Conservation (phyloP, 495 filamentous ascomycete genomes). For the Chaetomium fimeti region DNA sequence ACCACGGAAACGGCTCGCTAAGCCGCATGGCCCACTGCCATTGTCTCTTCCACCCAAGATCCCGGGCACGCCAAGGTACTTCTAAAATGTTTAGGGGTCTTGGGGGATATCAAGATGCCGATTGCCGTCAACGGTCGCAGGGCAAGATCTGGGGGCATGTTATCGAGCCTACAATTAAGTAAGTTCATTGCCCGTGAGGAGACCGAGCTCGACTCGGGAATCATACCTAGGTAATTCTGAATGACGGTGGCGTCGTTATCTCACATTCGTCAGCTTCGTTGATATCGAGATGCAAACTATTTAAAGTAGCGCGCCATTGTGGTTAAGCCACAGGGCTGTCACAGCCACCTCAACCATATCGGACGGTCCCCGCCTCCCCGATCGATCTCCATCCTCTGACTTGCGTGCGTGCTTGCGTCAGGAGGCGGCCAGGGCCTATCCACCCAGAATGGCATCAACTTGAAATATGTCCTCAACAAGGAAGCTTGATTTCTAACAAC, state of each 20-base stretch:
- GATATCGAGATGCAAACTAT: neutral
- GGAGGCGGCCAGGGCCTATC: too few relatives aligned
- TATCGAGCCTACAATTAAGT: too few relatives aligned
- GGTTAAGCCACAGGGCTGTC: neutral
- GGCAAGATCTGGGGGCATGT: neutral
- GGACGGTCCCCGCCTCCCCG: neutral
- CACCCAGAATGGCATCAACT: too few relatives aligned
- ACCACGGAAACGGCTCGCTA: constrained; percentile 22
- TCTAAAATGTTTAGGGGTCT: neutral
- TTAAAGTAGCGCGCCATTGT: constrained; percentile 7
- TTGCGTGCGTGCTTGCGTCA: too few relatives aligned
- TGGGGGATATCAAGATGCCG: neutral
- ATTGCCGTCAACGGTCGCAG: neutral
- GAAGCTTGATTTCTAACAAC: neutral
- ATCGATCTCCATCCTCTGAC: too few relatives aligned
- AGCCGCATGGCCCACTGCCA: constrained; percentile 5
- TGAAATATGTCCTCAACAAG: too few relatives aligned
- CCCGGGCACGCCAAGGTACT: neutral
- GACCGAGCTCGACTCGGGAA: neutral
- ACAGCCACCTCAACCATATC: neutral
- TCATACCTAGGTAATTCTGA: neutral
- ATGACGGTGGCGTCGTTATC: neutral
- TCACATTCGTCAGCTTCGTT: neutral
- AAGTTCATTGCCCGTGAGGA: neutral
- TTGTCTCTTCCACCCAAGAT: neutral